phyloP scores from a whole-genome alignment of 176 grass and related monocot genomes.

The Oropetium thomaeum region DNA sequence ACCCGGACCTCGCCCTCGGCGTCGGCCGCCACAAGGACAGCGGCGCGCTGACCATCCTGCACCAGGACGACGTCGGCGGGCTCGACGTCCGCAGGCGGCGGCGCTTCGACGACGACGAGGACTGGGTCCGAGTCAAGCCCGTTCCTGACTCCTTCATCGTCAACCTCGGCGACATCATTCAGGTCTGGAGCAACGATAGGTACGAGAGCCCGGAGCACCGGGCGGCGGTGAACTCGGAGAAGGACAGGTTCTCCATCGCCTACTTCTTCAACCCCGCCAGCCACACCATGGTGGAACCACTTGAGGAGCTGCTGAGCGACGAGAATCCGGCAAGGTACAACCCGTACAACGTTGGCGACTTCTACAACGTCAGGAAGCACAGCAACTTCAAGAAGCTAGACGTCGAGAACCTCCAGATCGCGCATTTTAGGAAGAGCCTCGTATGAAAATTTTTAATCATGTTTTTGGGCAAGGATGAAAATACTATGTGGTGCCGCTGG shows the following conservation, averaged over 20 bases:
- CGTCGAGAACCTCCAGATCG: constrained; percentile 64
- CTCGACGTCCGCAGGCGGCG: constrained; percentile 78
- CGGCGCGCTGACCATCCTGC: constrained; percentile 69
- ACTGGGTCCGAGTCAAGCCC: constrained; percentile 72
- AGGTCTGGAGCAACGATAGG: constrained; percentile 74
- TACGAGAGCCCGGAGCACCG: constrained; percentile 82
- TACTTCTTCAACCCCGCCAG: constrained; percentile 69
- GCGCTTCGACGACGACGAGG: constrained; percentile 51
- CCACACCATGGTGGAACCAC: constrained; percentile 35
- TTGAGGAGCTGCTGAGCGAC: constrained; percentile 49
- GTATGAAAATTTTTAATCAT: too few relatives aligned
- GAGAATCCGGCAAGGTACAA: constrained; percentile 49
- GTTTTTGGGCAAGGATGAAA: too few relatives aligned
- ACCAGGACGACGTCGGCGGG: constrained; percentile 74
- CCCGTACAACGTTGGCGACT: constrained; percentile 53
- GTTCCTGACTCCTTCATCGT: constrained; percentile 56
- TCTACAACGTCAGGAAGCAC: constrained; percentile 52
- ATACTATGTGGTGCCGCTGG: too few relatives aligned
- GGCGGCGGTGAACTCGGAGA: constrained; percentile 47
- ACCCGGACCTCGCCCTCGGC: constrained; percentile 70
- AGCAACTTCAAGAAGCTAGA: constrained; percentile 71
- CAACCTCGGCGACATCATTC: constrained; percentile 60
- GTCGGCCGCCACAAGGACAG: constrained; percentile 82
- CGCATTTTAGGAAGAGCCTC: constrained; percentile 54
- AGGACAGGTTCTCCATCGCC: constrained; percentile 66